These are phyloP conservation scores for Haematococcus sp. DNA, from an alignment of 139 green algal genomes.

Conservation along the genomic window DNA sequence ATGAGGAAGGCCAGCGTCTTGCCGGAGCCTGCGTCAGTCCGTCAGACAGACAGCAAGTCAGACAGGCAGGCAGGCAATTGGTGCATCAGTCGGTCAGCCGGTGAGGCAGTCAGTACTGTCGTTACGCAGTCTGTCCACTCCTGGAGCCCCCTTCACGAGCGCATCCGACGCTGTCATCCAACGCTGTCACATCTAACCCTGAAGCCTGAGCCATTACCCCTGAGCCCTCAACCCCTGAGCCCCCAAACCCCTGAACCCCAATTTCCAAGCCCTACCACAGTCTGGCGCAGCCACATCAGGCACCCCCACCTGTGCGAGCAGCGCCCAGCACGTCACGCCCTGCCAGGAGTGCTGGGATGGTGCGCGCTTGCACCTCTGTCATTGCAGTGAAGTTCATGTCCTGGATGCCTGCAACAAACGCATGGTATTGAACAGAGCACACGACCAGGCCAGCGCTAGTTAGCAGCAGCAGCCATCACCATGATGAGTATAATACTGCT, in stretches of 20 bases:
- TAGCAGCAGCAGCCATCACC: not conserved
- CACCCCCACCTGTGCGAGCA: conserved; percentile 81
- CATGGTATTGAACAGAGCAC: not conserved
- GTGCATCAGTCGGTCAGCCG: too few species aligned
- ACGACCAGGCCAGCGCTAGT: not conserved
- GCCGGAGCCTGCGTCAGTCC: conserved; percentile 72
- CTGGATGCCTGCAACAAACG: conserved; percentile 47
- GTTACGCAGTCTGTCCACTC: too few species aligned
- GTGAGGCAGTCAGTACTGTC: too few species aligned
- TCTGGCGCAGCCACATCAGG: too few species aligned
- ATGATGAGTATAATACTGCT: not conserved
- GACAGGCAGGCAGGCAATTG: too few species aligned
- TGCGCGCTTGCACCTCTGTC: conserved; percentile 95
- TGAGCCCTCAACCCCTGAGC: too few species aligned
- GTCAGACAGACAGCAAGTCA: too few species aligned
- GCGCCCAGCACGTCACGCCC: conserved; percentile 93
- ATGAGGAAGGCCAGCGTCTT: conserved; percentile 99
- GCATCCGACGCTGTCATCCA: too few species aligned
- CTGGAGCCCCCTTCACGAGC: too few species aligned
- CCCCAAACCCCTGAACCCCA: too few species aligned
- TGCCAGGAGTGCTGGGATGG: conserved; percentile 87
- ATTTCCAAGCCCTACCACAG: too few species aligned
- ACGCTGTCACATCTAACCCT: not conserved
- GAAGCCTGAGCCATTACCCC: not conserved
- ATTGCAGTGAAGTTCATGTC: conserved; percentile 86